Evolutionary conservation across 257 asterid species (phyloP).

Genomic region (Nicotiana noctiflora): DNA sequence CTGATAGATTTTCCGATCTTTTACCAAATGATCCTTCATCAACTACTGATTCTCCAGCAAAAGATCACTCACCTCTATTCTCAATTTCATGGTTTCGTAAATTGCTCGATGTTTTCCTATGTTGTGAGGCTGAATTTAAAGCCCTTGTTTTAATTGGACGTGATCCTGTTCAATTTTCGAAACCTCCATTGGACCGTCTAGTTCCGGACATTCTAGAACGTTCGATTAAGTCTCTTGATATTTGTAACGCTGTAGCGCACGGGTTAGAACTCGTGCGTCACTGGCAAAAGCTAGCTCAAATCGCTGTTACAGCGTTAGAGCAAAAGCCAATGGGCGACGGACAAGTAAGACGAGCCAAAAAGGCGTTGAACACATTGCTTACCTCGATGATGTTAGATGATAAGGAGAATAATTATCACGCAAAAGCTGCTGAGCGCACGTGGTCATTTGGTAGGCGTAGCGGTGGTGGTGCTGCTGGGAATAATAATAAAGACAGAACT

Average conservation of each 20-base stretch:
- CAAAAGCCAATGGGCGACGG: conserved; percentile 72
- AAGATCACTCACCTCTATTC: conserved; percentile 36
- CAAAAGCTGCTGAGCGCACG: conserved; percentile 52
- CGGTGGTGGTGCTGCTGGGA: conserved; percentile 5
- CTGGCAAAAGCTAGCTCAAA: conserved; percentile 71
- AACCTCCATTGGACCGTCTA: conserved; percentile 74
- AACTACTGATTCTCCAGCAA: conserved; percentile 25
- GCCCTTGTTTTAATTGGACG: conserved; percentile 53
- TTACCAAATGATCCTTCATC: conserved; percentile 15
- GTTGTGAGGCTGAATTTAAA: conserved; percentile 79
- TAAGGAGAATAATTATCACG: conserved; percentile 40
- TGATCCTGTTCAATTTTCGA: conserved; percentile 49
- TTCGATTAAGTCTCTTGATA: conserved; percentile 65
- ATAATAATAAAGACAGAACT: conserved; percentile 26
- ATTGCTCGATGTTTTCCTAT: conserved; percentile 68
- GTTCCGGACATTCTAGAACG: conserved; percentile 68
- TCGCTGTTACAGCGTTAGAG: conserved; percentile 45
- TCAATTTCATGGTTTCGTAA: conserved; percentile 73
- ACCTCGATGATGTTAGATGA: conserved; percentile 67
- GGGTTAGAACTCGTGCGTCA: conserved; percentile 69
- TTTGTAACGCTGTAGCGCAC: conserved; percentile 71
- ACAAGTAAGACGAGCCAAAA: conserved; percentile 60
- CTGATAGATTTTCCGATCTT: conserved; percentile 62
- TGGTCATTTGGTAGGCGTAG: conserved; percentile 77
- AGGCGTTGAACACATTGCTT: conserved; percentile 48